Base-by-base conservation (phyloP, 352 stramenopile genomes). In the Albugo candida region DNA sequence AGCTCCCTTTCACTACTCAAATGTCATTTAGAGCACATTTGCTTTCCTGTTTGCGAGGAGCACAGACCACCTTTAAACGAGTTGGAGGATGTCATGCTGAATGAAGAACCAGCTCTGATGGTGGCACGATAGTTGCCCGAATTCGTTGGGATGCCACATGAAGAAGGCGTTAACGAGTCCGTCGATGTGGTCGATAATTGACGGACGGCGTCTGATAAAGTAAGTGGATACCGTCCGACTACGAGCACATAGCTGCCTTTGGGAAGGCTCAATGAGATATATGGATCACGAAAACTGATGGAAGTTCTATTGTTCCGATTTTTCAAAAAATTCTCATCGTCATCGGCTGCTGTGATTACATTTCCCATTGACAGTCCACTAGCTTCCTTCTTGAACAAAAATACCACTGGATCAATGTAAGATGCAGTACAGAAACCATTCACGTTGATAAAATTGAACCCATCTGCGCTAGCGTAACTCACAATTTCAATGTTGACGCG, bases 281-380 rank as follows among this genome's bases (percentile, higher is more conserved):
- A 88, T 39, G 76, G 73, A 20, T 84, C 76, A 3, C 71, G 70
- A 37, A 81, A 83, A 54, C 65, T 88, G 41, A 83, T 60, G 13
- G 68, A 72, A 11, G 55, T 55, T 17, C 71, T 69, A n/a, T 65
- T 58, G 11, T 40, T 59, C 4, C 64, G 70, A 45, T 61, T 59
- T 1, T 58, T 51, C 24, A 8, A 3, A 45, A 78, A 82, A 44
- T 67, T 72, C 40, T 80, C 64, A 41, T 84, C 72, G 27, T 84
- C 70, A 21, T 84, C 70, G 8, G 36, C 55, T 11, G 55, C 63
- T 36, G 67, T 76, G 19, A 84, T 53, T 5, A 84, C 49, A 38
- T 84, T 65, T 0, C 55, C 47, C 0, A 51, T 35, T 8, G 63
- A 59, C 17, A 84, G 57, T 49, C 2, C 48, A 41, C 6, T 18